A percentile compares a stretch with the other conserved stretches of the same genome.
phyloP scores from a whole-genome alignment of 2,329 filamentous ascomycete species.

The Aspergillus sp. region DNA sequence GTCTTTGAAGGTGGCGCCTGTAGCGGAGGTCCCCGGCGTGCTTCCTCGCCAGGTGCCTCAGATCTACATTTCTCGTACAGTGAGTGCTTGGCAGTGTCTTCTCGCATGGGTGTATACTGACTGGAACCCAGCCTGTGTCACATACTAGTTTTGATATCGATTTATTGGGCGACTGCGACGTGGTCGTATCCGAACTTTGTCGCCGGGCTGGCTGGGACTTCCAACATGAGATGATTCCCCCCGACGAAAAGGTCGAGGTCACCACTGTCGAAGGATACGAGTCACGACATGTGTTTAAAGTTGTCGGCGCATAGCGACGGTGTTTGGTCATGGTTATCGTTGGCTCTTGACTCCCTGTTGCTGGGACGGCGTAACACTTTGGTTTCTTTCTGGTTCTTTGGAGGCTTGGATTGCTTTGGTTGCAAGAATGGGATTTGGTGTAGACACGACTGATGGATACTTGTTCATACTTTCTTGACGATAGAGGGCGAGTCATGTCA shows the following conservation, averaged over 20 bases:
- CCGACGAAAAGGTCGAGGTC: conserved; percentile 61
- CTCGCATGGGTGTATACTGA: conserved; percentile 8
- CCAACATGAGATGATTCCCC: conserved; percentile 77
- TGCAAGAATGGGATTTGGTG: conserved; percentile 3
- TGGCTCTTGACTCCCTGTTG: conserved; percentile 13
- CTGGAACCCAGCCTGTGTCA: conserved; percentile 58
- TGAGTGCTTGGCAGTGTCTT: conserved; percentile 32
- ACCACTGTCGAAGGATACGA: conserved; percentile 46
- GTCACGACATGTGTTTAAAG: conserved; percentile 44
- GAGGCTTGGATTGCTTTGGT: conserved; percentile 2
- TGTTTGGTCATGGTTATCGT: conserved; percentile 26
- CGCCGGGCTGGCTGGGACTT: conserved; percentile 77
- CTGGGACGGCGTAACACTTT: conserved; percentile 27
- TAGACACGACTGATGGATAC: neutral
- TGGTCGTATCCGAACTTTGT: conserved; percentile 83
- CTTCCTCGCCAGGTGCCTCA: conserved; percentile 78
- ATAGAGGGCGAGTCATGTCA: neutral
- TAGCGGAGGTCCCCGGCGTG: conserved; percentile 83
- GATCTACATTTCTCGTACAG: conserved; percentile 81
- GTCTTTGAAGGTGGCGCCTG: conserved; percentile 90
- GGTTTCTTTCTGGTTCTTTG: conserved; percentile 13
- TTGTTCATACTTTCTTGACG: neutral
- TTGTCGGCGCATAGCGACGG: conserved; percentile 38
- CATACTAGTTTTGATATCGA: conserved; percentile 97
- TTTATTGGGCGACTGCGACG: conserved; percentile 90